Base-by-base conservation (phyloP, 495 filamentous ascomycete genomes). In the Lophium mytilinum region DNA sequence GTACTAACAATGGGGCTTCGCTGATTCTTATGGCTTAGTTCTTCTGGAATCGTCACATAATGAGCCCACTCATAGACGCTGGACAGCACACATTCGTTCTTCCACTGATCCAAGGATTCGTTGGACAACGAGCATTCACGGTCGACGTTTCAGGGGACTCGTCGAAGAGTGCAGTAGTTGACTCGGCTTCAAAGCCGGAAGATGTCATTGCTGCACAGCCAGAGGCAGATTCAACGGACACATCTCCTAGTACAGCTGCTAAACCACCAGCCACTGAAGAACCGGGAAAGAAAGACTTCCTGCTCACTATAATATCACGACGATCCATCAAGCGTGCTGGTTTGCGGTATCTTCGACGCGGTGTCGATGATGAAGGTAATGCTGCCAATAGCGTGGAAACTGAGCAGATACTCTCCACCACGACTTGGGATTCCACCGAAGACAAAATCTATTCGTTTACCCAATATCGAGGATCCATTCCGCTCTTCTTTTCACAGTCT, bases 361-460 rank as follows among this genome's bases (percentile, higher is more conserved):
- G 92, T 17, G 79, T 95, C 7, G 90, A 97, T 66, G 88, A 96
- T 50, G 78, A 86, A 21, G 93, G 92, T 0, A 80, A 90, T 56
- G 82, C 84, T 4, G 92, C 92, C n/a, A 97, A 97, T 64, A 81
- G 73, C 5, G 92, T 96, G 33, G 92, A 97, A 72, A 91, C 90
- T 3, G 93, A 96, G 68, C 92, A 97, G 66, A 86, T 97, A 36
- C 78, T 97, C 8, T 89, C 88, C 0, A 77, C 76, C 9, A 68
- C 77, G 2, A 74, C 76, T 12, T 90, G 84, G 83, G 73, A 80
- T 33, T 63, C 76, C 0, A 76, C 78, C 6, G 77, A 74, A 4
- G 58, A 59, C 17, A 87, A 83, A 60, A 73, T 86, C 8, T 88
- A 87, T 70, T 93, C 90, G 0, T 94, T 93, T 59, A 72, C 90